phyloP scores from a whole-genome alignment of 2,329 filamentous ascomycete species.

The Aspergillus uvarum region DNA sequence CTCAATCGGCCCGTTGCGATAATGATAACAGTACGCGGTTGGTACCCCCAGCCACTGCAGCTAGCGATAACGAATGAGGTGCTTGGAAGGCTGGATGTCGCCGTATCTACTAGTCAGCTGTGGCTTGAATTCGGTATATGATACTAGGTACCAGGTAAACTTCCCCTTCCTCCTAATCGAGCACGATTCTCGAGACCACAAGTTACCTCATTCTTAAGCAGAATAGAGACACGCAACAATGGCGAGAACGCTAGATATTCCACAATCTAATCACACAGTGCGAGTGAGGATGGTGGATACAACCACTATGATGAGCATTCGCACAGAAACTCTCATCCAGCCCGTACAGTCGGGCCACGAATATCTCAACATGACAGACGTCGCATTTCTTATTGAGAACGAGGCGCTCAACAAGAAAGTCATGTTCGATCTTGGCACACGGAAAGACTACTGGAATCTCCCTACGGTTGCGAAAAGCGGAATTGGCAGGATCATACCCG shows the following conservation, averaged over 20 bases:
- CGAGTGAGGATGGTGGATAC: slow-evolving; percentile 10
- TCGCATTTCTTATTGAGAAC: slow-evolving; percentile 27
- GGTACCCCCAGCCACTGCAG: no score
- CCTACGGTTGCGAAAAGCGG: slow-evolving; percentile 14
- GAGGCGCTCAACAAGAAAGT: slow-evolving; percentile 21
- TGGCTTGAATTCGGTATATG: not conserved
- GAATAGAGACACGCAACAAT: not conserved
- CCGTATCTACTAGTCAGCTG: not conserved
- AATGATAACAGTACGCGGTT: not conserved
- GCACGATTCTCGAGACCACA: not conserved
- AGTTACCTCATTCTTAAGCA: no score
- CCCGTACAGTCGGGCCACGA: slow-evolving; percentile 16
- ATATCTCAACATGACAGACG: slow-evolving; percentile 17
- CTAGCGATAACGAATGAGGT: no score
- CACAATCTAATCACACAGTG: slow-evolving; percentile 5
- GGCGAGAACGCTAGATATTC: not conserved
- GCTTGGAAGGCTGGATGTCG: not conserved
- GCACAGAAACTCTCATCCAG: slow-evolving; percentile 4
- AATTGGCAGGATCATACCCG: slow-evolving; percentile 6
- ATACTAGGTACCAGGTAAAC: no score
- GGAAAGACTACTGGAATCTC: slow-evolving; percentile 27
- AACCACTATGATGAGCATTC: slow-evolving; percentile 9
- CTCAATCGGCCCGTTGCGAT: not conserved
- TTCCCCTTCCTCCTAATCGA: no score
- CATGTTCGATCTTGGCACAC: slow-evolving; percentile 27